phyloP scores from a whole-genome alignment of 495 filamentous ascomycete species.

The Aspergillus coremiiformis region DNA sequence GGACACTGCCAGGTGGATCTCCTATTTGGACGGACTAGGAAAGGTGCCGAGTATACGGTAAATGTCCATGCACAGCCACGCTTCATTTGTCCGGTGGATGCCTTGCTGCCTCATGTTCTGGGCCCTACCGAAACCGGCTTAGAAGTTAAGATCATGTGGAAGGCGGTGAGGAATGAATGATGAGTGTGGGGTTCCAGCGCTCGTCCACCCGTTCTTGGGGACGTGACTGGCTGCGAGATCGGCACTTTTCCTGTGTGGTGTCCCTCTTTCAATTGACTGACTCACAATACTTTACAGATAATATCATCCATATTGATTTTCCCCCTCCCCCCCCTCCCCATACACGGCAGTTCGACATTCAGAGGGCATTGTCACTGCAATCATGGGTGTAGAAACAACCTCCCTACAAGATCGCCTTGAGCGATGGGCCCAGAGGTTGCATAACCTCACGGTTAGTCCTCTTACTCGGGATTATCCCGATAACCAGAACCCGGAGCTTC shows the following conservation, averaged over 20 bases:
- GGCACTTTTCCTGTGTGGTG: slow-evolving; percentile 12
- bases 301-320: not conserved
- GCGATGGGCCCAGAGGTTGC: slow-evolving; percentile 42
- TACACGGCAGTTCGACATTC: slow-evolving; percentile 3
- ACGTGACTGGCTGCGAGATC: slow-evolving; percentile 15
- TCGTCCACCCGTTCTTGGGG: no score
- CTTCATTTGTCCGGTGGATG: not conserved
- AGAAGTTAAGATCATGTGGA: not conserved
- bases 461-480: slow-evolving; percentile 46
- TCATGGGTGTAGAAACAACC: slow-evolving; percentile 31
- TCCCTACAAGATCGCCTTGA: slow-evolving; percentile 40
- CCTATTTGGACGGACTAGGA: not conserved
- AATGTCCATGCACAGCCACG: not conserved
- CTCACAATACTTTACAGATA: slow-evolving; percentile 2
- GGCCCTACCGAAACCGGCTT: not conserved
- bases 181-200: slow-evolving; percentile 1
- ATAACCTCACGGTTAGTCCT: slow-evolving; percentile 43
- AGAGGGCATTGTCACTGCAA: slow-evolving; percentile 20
- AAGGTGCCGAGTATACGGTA: not conserved
- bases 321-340: no score
- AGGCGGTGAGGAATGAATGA: not conserved
- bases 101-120: not conserved
- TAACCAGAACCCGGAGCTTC: slow-evolving; percentile 27
- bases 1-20: not conserved
- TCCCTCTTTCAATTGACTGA: slow-evolving; percentile 2